Base-by-base conservation (phyloP, 2,329 filamentous ascomycete species). In the Colletotrichum noveboracense region DNA sequence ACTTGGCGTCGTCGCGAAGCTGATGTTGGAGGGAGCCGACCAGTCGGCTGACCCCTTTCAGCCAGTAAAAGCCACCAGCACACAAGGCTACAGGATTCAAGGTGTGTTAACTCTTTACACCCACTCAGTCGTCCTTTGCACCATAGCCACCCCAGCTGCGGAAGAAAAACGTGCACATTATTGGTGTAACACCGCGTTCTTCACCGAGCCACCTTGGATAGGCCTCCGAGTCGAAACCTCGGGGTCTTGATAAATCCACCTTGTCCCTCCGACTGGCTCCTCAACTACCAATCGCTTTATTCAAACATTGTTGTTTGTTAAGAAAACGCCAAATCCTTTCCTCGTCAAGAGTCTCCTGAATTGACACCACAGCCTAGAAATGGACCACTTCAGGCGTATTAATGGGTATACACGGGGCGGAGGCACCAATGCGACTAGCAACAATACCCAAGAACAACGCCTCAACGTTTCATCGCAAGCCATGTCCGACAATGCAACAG, bases 281-380 rank as follows among this genome's bases (percentile, higher is more conserved):
- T 14, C 5, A 2, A 16, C n/a, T 32, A 61, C 58, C 58, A 61
- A 61, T 34, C 12, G 32, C 28, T 10, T 61, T 10, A 14, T 32
- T 21, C 13, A 8, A 21, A n/a, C 26, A 4, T 34, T 2, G 1
- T 21, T 32, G 21, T 34, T 61, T 8, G n/a, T 32, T 3, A 8
- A 8, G 2, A n/a, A 12, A 8, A 24, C 2, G 0, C 18, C 12
- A 5, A 13, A 13, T 21, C 3, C 0, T 3, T 24, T 8, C 2
- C 6, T 7, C 18, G 7, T 61, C 1, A 16, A 30, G 4, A 18
- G 4, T n/a, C 10, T n/a, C 38, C 3, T 6, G 9, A 32, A 21
- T 21, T 13, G 3, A 18, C 30, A 10, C 9, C 12, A n/a, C 18
- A 61, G n/a, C 18, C 12, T 14, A 12, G 7, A 32, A 32, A 61